Evolutionary conservation across 352 stramenopile species (phyloP).

Genomic region (Phytophthora capsici): DNA sequence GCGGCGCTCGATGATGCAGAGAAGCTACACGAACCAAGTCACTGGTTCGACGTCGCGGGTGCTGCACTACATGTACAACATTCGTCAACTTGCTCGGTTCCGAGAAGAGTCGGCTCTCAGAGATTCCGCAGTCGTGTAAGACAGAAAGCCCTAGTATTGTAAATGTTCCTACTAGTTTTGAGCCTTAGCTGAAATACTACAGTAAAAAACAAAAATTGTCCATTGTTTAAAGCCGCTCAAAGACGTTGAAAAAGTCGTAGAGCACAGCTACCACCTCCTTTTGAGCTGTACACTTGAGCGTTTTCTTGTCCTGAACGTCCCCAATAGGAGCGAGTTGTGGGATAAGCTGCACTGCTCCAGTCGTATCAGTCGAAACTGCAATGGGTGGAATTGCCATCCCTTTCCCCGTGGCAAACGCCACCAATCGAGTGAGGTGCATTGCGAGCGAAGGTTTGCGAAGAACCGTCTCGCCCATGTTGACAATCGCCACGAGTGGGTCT

Average conservation of each 20-base stretch:
- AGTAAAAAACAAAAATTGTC: background rate
- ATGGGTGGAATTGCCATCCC: slow-evolving; percentile 1
- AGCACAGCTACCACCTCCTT: slow-evolving; percentile 20
- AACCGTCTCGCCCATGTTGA: slow-evolving; percentile 12
- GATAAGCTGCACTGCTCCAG: slow-evolving; percentile 5
- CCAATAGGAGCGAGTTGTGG: slow-evolving; percentile 8
- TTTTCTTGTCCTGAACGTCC: background rate
- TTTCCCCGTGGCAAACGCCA: slow-evolving; percentile 11
- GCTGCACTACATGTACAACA: slow-evolving; percentile 27
- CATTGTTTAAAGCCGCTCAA: slow-evolving; percentile 7
- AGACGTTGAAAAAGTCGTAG: slow-evolving; percentile 25
- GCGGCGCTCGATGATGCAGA: slow-evolving; percentile 13
- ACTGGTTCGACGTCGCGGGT: slow-evolving; percentile 21
- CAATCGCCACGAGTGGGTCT: slow-evolving; percentile 20
- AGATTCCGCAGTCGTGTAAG: slow-evolving; percentile 8
- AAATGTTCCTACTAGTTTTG: too few relatives aligned
- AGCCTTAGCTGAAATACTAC: background rate
- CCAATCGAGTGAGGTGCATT: slow-evolving; percentile 21
- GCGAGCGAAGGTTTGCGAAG: slow-evolving; percentile 21
- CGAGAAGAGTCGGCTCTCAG: slow-evolving; percentile 11
- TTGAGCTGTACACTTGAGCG: slow-evolving; percentile 5
- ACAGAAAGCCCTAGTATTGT: background rate
- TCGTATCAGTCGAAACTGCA: slow-evolving; percentile 5
- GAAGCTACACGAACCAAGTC: slow-evolving; percentile 16
- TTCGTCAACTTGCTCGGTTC: slow-evolving; percentile 4